Base-by-base conservation (phyloP, 495 filamentous ascomycete species). In the Evernia prunastri region DNA sequence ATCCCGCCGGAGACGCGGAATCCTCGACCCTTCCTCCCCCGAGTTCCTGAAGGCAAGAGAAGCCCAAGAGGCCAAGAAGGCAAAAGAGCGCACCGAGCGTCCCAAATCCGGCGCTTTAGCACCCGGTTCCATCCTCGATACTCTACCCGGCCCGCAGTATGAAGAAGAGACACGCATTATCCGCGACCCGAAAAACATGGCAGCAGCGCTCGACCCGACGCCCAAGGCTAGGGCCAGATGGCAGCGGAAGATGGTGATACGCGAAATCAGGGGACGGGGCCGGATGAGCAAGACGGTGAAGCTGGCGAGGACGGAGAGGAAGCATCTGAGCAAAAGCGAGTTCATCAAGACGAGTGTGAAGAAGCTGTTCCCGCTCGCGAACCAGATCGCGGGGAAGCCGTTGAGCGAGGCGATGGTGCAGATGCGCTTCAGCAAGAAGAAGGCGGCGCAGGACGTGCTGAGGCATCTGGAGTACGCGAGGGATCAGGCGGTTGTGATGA, bases 381-480 rank as follows among this genome's bases (percentile, higher is more conserved):
- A 86, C 36, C 94, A 97, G 78, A 94, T 98, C 70, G 78, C 83
- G 1, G 94, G 94, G 45, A 97, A 96, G 86, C 87, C 86, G 35
- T 79, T 98, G 68, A 90, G 90, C 49, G 93, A 98, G 37, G 94
- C 94, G 18, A 89, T 97, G 64, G 75, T 88, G 67, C 94, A 98
- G 82, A 96, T 98, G 93, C 85, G 87, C 42, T 96, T 92, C 76
- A 90, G 86, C 75, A 89, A 89, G 82, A 98, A 98, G 85, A 92
- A 91, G 81, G 89, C 85, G 57, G 91, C 94, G 15, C 79, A 81
- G 71, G 89, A 96, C 70, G 88, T 97, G 18, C 72, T 81, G 61
- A 82, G 81, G 67, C 89, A 94, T 75, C 79, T 98, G 23, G 80
- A 90, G 72, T 75, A 86, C 59, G 92, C 94, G 10, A 83, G 86